A percentile compares a stretch with the other conserved stretches of the same genome.
phyloP scores from a whole-genome alignment of 495 filamentous ascomycete species.

The Daldinia concentrica region DNA sequence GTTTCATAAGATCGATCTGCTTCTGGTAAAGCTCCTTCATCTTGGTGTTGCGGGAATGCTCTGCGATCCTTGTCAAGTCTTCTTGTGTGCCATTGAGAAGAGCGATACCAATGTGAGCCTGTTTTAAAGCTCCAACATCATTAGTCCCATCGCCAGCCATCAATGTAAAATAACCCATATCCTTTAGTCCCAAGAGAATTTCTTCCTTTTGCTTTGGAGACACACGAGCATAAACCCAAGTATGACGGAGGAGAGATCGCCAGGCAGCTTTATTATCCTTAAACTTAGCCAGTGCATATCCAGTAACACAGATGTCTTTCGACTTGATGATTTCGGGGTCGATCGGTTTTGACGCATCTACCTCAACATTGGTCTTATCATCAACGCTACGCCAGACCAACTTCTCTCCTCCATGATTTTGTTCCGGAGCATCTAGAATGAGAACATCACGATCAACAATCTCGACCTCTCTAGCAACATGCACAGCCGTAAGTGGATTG shows the following conservation, averaged over 20 bases:
- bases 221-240: slow-evolving; percentile 98
- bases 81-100: slow-evolving; percentile 94
- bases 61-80: slow-evolving; percentile 87
- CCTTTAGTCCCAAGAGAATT: slow-evolving; percentile 93
- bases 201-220: slow-evolving; percentile 99
- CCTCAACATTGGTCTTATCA: slow-evolving; percentile 86
- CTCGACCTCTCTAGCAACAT: slow-evolving; percentile 95
- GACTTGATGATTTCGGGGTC: slow-evolving; percentile 81
- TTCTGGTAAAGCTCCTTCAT: slow-evolving; percentile 99
- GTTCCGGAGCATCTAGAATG: slow-evolving; percentile 93
- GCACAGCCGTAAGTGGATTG: slow-evolving; percentile 94
- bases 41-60: slow-evolving; percentile 91
- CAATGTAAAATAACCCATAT: slow-evolving; percentile 94
- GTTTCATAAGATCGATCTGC: slow-evolving; percentile 85
- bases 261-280: slow-evolving; percentile 76
- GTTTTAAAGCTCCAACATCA: slow-evolving; percentile 97
- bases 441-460: slow-evolving; percentile 96
- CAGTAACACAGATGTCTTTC: slow-evolving; percentile 96
- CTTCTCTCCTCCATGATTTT: slow-evolving; percentile 80
- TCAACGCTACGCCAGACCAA: slow-evolving; percentile 96
- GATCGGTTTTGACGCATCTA: slow-evolving; percentile 82
- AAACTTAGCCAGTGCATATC: slow-evolving; percentile 91
- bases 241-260: slow-evolving; percentile 78
- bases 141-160: slow-evolving; percentile 99
- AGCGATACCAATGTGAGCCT: slow-evolving; percentile 96